phyloP scores from a whole-genome alignment of 1,284 basidiomycete species.

The Afroboletus lepidellus region DNA sequence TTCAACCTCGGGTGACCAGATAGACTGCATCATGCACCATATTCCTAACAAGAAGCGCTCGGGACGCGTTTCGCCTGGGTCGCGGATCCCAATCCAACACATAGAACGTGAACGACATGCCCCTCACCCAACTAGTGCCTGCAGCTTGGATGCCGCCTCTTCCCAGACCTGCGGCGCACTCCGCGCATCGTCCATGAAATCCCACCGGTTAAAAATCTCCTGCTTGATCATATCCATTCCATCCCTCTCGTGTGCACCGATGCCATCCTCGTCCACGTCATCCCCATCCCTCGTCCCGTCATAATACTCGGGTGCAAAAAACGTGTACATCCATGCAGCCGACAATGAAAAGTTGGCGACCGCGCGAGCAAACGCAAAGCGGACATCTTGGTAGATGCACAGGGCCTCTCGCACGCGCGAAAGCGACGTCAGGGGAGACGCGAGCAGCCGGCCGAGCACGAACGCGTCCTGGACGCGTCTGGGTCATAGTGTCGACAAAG shows the following conservation, averaged over 20 bases:
- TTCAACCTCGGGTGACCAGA: too few relatives aligned
- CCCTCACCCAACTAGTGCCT: background rate
- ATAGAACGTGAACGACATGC: too few relatives aligned
- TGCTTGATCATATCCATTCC: constrained; percentile 12
- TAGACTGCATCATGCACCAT: too few relatives aligned
- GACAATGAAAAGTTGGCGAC: constrained; percentile 14
- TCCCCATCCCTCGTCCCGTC: constrained; percentile 17
- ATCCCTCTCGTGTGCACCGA: constrained; percentile 15
- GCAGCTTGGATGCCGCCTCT: constrained; percentile 12
- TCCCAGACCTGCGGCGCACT: constrained; percentile 7
- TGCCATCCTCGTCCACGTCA: constrained; percentile 12
- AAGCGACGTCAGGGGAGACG: constrained; percentile 24
- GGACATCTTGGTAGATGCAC: constrained; percentile 32
- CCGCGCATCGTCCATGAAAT: background rate
- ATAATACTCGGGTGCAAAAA: constrained; percentile 20
- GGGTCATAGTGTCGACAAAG: too few relatives aligned
- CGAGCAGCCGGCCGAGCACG: constrained; percentile 36
- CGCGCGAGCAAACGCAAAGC: constrained; percentile 34
- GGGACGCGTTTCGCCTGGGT: too few relatives aligned
- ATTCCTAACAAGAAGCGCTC: too few relatives aligned
- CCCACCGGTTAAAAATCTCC: constrained; percentile 8
- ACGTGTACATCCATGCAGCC: constrained; percentile 11
- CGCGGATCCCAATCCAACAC: too few relatives aligned
- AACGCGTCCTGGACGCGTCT: constrained; percentile 35
- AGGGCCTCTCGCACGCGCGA: constrained; percentile 26